These are phyloP conservation scores for Hanseniaspora taiwanica DNA, from an alignment of 805 yeast species.

Conservation along the genomic window DNA sequence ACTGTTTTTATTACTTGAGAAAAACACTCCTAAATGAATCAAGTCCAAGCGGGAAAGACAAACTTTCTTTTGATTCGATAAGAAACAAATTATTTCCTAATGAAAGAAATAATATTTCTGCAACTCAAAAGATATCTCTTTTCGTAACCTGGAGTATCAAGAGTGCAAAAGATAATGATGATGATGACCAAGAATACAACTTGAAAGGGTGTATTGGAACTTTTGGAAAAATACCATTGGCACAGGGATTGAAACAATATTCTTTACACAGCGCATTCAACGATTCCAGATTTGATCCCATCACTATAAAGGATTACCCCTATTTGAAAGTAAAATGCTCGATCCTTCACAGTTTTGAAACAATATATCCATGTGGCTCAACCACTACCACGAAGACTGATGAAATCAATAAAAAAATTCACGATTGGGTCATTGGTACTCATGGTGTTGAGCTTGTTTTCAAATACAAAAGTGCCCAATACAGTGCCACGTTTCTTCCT, in stretches of 20 bases:
- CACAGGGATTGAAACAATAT: conserved; percentile 46
- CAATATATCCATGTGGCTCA: conserved; percentile 11
- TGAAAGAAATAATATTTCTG: conserved; percentile 1
- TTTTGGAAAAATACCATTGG: conserved; percentile 42
- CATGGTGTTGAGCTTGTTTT: conserved; percentile 69
- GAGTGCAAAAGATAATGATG: conserved; percentile 1
- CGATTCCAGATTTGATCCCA: conserved; percentile 68
- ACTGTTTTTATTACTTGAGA: conserved; percentile 2
- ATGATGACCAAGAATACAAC: conserved; percentile 8
- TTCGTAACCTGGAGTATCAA: conserved; percentile 78
- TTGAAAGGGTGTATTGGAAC: conserved; percentile 94
- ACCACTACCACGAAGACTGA: conserved; percentile 13
- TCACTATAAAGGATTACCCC: conserved; percentile 40
- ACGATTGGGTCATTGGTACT: conserved; percentile 69
- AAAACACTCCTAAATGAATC: conserved; percentile 3
- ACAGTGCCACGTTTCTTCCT: conserved; percentile 78
- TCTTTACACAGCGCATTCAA: conserved; percentile 60
- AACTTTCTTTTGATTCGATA: conserved; percentile 9
- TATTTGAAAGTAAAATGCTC: conserved; percentile 27
- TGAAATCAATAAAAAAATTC: conserved; percentile 37
- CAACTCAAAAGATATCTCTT: conserved; percentile 35
- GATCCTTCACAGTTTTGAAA: conserved; percentile 27
- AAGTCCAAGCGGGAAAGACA: not conserved
- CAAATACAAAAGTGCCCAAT: conserved; percentile 24
- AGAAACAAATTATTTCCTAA: conserved; percentile 11